phyloP scores from a whole-genome alignment of 805 yeast species.

The Lipomyces yamanashiensis region DNA sequence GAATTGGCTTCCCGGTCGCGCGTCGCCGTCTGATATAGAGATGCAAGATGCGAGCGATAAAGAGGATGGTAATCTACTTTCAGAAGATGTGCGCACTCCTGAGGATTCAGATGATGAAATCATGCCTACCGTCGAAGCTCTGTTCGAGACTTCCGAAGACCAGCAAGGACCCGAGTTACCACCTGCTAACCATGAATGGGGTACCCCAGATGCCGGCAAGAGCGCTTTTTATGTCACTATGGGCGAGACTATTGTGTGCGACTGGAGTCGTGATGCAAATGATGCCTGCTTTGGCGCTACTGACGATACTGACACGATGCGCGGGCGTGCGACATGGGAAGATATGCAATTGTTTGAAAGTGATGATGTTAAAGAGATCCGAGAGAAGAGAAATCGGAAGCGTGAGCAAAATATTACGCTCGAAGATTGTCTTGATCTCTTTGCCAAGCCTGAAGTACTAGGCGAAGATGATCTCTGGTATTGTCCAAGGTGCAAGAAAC shows the following conservation, averaged over 20 bases:
- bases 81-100: background rate
- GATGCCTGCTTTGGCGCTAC: conserved; percentile 58
- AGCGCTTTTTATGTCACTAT: conserved; percentile 37
- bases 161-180: background rate
- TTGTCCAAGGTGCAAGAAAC: conserved; percentile 87
- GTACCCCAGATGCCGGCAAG: background rate
- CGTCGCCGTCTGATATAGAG: conserved; percentile 21
- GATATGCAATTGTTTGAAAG: conserved; percentile 56
- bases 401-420: conserved; percentile 54
- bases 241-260: conserved; percentile 60
- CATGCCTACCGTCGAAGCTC: conserved; percentile 6
- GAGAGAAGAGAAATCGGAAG: conserved; percentile 20
- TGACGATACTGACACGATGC: conserved; percentile 48
- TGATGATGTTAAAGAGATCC: conserved; percentile 56
- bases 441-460: conserved; percentile 80
- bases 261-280: conserved; percentile 61
- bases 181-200: background rate
- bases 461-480: conserved; percentile 93
- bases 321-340: conserved; percentile 62
- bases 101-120: conserved; percentile 18
- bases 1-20: conserved; percentile 2
- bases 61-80: background rate
- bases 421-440: conserved; percentile 73
- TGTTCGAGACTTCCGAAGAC: background rate
- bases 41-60: conserved; percentile 31